Base-by-base conservation (phyloP, 257 asterid species). In the Solanum acaule region DNA sequence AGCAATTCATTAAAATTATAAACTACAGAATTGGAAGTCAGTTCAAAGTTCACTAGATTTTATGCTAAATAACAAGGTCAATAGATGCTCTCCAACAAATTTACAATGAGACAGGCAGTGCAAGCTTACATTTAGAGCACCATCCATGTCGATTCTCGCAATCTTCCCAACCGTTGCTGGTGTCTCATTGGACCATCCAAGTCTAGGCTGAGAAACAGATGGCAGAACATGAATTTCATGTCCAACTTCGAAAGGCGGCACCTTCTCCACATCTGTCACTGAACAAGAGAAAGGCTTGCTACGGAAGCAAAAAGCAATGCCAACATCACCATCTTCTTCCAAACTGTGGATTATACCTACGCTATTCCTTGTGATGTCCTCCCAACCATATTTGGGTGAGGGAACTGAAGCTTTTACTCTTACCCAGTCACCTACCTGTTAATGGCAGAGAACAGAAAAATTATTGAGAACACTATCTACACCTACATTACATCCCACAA, bases 301-400 rank as follows among this genome's bases (percentile, higher is more conserved):
- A 86, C 98, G 93, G 93, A 97, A 97, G 94, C 99, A 97, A 94
- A 94, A 96, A 22, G 99, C 99, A 76, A 97, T 91, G 89, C 98
- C 99, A 94, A 97, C 95, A 89, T 96, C 98, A 85, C 99, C 99
- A 88, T 97, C 96, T 91, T 97, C 99, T 90, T 97, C 99, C 95
- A 97, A 90, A 92, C 99, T 95, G 89, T 97, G 99, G 90, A 97
- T 94, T 87, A 96, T 88, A 85, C 99, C 99, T 12, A 97, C 88
- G 89, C 96, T 96, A 90, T 89, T 93, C 93, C 96, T 94, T 65
- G 96, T 93, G 89, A 96, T 92, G 77, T 97, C 99, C 88, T 96
- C 99, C 99, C 99, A 97, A 56, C 99, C 99, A 90, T 96, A 97
- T 88, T 95, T 97, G 83, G 99, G 99, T 46, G 98, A 94, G 86